Evolutionary conservation across 495 filamentous ascomycete genomes (phyloP), one percentile per base, ranked within the genome.

Genomic region (Penicillium canescens): DNA sequence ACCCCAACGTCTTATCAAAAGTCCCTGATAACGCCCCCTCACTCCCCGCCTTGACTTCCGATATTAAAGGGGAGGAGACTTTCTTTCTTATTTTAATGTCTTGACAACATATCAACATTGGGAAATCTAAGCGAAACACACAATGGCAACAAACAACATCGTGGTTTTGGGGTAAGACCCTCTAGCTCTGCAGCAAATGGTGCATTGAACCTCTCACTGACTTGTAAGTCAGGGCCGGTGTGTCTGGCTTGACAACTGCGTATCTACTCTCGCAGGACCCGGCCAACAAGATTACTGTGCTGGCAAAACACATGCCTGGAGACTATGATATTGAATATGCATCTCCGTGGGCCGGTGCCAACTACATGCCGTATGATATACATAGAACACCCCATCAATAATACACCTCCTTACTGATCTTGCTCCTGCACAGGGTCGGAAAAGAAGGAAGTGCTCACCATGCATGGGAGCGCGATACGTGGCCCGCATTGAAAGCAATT

Each of bases 281-380:
- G 3, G 70, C 80, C 20, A 86, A 85, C 60, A 82, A 83, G 45
- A 77, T 98, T 54, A 96, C 92, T 3, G 80, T 98, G 21, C 77
- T 93, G 3, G 90, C 91, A 20, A 97, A 96, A 68, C 92, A 98
- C 62, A 96, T 98, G 95, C 94, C 94, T 0, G 94, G 94, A 34
- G 94, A 98, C 75, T 96, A 96, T 73, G 92, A 97, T 63, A 87
- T 94, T 47, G 92, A 98, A 82, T 98, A 98, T 68, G 86, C 91
- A 3, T 95, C 90, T 14, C 94, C 94, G 0, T 96, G 90, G 88
- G 94, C 94, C 20, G 94, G 95, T 43, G 95, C 94, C 35, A 96
- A 97, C 66, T 92, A 87, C 55, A 61, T 94, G 56, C 94, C 94
- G 90, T 95, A 73, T 33, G 80, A 34, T 1, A 3, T 34, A 16